Evolutionary conservation across 2,329 filamentous ascomycete species (phyloP), one percentile per base, ranked within the genome.

Genomic region (Trichoderma lentiforme): DNA sequence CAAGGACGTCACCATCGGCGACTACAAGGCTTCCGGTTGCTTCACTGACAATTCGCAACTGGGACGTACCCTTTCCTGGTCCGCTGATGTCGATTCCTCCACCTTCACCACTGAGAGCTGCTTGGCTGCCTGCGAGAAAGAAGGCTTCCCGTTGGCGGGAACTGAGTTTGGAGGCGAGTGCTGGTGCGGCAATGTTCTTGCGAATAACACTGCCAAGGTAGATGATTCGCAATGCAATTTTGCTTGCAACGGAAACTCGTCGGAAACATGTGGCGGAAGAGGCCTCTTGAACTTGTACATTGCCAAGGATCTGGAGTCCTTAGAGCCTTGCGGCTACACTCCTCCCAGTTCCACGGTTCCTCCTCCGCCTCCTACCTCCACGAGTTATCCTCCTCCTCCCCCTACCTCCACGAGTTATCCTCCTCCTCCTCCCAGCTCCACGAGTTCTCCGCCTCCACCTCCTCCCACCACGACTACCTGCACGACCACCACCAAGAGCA

Each of bases 1-100:
- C 28, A 79, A 80, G 73, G 84, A 86, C 65, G 78, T 85, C 30
- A 85, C 84, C 28, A 81, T 86, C 58, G 82, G 83, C 68, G 83
- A 85, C 60, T 93, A 90, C 83, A 82, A 83, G 57, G 86, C 88
- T 74, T 78, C 86, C n/a, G 91, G 91, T 70, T 93, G 91, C 81
- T 91, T 87, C 76, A 83, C 81, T 32, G 86, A 88, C 73, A 76
- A 81, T 70, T 81, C 81, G 24, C 73, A 73, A 62, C 74, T 80
- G 66, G 83, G 84, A 53, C 83, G 83, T 63, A 83, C 86, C 30
- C 81, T 88, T 61, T 81, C 81, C 30, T 86, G 84, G 77, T 79
- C 79, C 24, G 80, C 84, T 77, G 74, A 79, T 53, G 72, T 86
- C 18, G 77, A 82, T 34, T 71, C 76, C 15, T 73, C 75, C 21